Evolutionary conservation across 306 rosid genomes (phyloP).

Genomic region (Prunus kanzakura): DNA sequence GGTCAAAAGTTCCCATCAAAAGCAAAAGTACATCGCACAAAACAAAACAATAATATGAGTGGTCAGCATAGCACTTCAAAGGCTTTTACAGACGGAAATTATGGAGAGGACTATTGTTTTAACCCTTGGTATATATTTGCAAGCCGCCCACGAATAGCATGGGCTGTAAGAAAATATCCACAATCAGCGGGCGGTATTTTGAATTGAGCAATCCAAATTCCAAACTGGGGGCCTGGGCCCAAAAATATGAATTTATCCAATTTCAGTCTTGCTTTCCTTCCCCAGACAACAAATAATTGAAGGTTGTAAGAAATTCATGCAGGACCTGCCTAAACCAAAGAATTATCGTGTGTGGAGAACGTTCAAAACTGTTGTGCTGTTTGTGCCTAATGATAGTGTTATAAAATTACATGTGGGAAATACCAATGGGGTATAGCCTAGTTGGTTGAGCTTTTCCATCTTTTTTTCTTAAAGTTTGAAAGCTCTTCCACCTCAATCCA

Average conservation of each 20-base stretch:
- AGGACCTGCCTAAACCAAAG: not conserved
- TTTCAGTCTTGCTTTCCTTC: not conserved
- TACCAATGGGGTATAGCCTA: no score
- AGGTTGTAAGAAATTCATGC: not conserved
- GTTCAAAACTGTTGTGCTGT: no score
- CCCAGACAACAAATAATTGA: not conserved
- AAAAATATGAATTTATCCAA: not conserved
- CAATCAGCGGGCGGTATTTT: not conserved
- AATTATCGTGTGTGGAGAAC: not conserved
- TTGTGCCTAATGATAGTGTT: no score
- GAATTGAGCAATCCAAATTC: not conserved
- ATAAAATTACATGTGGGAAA: no score
- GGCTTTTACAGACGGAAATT: no score
- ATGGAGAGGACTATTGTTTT: no score
- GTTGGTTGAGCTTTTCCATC: no score
- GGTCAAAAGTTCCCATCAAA: no score
- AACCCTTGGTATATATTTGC: not conserved
- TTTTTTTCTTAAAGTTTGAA: accelerated
- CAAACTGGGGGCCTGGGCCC: not conserved
- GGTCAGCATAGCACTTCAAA: no score
- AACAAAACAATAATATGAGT: no score
- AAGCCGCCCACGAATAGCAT: not conserved
- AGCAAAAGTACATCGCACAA: no score
- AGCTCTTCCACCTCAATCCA: no score
- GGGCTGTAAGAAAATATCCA: not conserved